phyloP scores from a whole-genome alignment of 805 yeast species.

The Teunomyces gatunensis region DNA sequence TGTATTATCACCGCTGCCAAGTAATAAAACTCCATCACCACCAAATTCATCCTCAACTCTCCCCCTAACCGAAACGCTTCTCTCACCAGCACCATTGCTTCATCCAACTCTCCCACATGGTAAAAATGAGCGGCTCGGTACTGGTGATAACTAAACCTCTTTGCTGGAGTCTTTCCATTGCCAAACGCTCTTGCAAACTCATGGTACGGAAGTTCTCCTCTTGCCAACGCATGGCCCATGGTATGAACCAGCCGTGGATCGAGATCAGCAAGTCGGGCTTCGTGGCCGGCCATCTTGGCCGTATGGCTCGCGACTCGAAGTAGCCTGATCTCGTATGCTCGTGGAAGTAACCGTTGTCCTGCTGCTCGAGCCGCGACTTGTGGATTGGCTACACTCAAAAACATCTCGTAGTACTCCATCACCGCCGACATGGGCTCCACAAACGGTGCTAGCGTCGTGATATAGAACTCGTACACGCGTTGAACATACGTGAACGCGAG shows the following conservation, averaged over 20 bases:
- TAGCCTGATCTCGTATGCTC: constrained; percentile 5
- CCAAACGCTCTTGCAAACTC: background rate
- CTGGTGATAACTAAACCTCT: constrained; percentile 9
- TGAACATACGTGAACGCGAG: constrained; percentile 35
- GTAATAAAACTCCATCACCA: constrained; percentile 22
- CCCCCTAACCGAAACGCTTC: constrained; percentile 17
- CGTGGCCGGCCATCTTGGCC: background rate
- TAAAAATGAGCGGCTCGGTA: constrained; percentile 11
- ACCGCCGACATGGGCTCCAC: constrained; percentile 39
- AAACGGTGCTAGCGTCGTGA: constrained; percentile 39
- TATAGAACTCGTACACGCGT: constrained; percentile 41
- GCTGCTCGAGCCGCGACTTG: constrained; percentile 8
- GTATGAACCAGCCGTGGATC: background rate
- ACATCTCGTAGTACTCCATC: constrained; percentile 22
- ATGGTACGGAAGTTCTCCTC: background rate
- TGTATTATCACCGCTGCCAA: constrained; percentile 14
- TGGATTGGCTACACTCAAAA: constrained; percentile 12
- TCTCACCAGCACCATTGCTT: constrained; percentile 15
- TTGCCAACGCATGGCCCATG: background rate
- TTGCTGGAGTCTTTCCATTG: too few relatives aligned
- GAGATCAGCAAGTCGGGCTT: background rate
- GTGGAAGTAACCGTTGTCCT: constrained; percentile 10
- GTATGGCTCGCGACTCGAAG: background rate
- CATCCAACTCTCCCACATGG: constrained; percentile 14
- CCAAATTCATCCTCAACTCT: constrained; percentile 19